These are phyloP conservation scores for Anethum foeniculum DNA, from an alignment of 140 eudicot genomes.

Conservation along the genomic window DNA sequence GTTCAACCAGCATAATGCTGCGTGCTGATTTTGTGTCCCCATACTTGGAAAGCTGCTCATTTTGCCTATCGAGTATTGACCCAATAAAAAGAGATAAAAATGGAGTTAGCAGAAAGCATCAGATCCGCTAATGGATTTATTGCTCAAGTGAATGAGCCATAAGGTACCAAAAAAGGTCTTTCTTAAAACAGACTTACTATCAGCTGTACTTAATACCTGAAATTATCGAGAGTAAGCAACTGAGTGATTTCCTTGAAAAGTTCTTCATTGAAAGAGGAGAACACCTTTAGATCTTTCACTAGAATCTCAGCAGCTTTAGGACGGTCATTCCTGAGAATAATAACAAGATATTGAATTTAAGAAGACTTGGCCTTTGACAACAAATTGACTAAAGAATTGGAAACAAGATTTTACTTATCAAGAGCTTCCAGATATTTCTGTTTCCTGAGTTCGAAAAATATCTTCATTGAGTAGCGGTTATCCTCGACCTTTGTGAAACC, in stretches of 20 bases:
- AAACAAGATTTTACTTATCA: slow-evolving; percentile 41
- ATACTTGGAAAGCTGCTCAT: slow-evolving; percentile 74
- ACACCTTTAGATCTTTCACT: slow-evolving; percentile 69
- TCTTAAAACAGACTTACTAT: not conserved
- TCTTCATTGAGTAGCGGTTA: slow-evolving; percentile 80
- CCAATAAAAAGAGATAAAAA: not conserved
- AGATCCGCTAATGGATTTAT: not conserved
- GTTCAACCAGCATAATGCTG: slow-evolving; percentile 55
- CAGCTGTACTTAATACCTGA: slow-evolving; percentile 34
- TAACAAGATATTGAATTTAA: not conserved
- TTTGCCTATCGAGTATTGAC: slow-evolving; percentile 45
- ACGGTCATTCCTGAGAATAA: slow-evolving; percentile 55
- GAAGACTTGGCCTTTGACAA: not conserved
- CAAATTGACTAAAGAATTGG: not conserved
- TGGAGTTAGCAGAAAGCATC: not conserved
- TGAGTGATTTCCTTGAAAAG: slow-evolving; percentile 84
- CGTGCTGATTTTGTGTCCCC: slow-evolving; percentile 78
- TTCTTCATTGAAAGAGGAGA: slow-evolving; percentile 73
- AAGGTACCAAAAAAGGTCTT: not conserved
- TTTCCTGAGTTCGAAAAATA: slow-evolving; percentile 75
- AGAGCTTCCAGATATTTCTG: slow-evolving; percentile 84
- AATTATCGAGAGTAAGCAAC: slow-evolving; percentile 69
- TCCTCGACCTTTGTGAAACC: slow-evolving; percentile 91
- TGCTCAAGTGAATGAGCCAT: not conserved
- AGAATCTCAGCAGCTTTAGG: slow-evolving; percentile 82